A percentile compares a stretch with the other conserved stretches of the same genome.
Evolutionary conservation across 805 yeast species (phyloP).

Genomic region (Starmerella powellii): DNA sequence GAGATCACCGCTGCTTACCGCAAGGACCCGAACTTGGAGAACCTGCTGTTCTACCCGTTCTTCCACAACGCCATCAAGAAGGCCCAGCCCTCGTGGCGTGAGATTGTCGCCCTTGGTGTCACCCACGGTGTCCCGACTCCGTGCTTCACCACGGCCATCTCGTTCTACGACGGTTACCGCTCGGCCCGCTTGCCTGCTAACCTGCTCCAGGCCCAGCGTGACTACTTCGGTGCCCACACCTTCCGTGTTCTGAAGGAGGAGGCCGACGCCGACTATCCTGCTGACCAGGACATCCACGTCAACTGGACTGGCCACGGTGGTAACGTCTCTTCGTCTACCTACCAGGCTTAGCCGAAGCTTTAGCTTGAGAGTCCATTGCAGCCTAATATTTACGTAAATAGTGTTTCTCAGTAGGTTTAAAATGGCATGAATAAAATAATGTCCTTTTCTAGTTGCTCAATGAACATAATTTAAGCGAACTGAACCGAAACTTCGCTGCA

Average conservation of each 20-base stretch:
- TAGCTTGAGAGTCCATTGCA: too few relatives aligned
- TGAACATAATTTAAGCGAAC: too few relatives aligned
- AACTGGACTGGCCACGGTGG: slow-evolving; percentile 99
- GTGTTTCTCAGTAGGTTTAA: not conserved
- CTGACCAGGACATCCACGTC: slow-evolving; percentile 74
- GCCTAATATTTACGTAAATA: too few relatives aligned
- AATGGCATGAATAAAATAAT: too few relatives aligned
- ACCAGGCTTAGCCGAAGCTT: slow-evolving; percentile 56
- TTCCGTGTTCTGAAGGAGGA: slow-evolving; percentile 85
- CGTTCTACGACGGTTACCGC: slow-evolving; percentile 99
- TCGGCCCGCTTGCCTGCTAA: slow-evolving; percentile 91
- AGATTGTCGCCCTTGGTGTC: slow-evolving; percentile 64
- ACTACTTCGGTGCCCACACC: slow-evolving; percentile 99
- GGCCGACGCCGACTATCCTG: slow-evolving; percentile 67
- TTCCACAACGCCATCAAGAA: slow-evolving; percentile 79
- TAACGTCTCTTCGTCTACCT: slow-evolving; percentile 88
- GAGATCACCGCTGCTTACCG: slow-evolving; percentile 96
- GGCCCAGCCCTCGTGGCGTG: slow-evolving; percentile 96
- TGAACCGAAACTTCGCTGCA: too few relatives aligned
- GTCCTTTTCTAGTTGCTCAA: not conserved
- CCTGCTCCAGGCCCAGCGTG: slow-evolving; percentile 98
- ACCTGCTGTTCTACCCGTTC: slow-evolving; percentile 91
- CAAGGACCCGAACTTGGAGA: slow-evolving; percentile 83
- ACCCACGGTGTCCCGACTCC: slow-evolving; percentile 92
- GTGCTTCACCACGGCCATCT: slow-evolving; percentile 90